phyloP scores from a whole-genome alignment of 2,329 filamentous ascomycete genomes.

The Teratosphaeria pseudoeucalypti region DNA sequence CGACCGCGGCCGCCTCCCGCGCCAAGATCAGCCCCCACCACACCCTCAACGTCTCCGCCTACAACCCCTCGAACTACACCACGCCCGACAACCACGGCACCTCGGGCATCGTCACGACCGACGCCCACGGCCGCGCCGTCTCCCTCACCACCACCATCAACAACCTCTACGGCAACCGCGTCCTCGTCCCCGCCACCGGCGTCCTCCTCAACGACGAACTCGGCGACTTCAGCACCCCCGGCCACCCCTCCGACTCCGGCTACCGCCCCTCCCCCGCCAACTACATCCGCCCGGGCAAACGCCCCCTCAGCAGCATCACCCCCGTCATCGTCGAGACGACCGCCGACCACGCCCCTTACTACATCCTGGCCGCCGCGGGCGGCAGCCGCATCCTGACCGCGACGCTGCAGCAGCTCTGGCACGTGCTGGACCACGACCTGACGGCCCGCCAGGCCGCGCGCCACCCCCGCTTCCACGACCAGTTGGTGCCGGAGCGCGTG shows the following conservation, averaged over 20 bases:
- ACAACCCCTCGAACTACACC: conserved; percentile 59
- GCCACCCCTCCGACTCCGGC: conserved; percentile 67
- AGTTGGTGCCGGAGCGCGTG: conserved; percentile 61
- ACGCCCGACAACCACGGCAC: conserved; percentile 62
- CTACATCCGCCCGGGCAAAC: conserved; percentile 69
- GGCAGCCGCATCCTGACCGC: conserved; percentile 73
- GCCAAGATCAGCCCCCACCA: conserved; percentile 58
- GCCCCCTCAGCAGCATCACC: conserved; percentile 72
- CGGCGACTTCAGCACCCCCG: conserved; percentile 78
- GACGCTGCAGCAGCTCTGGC: conserved; percentile 63
- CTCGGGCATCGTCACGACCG: conserved; percentile 61
- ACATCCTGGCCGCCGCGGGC: conserved; percentile 65
- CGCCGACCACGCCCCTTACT: conserved; percentile 56
- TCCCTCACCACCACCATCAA: conserved; percentile 83
- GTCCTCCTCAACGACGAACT: conserved; percentile 57
- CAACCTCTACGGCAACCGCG: conserved; percentile 66
- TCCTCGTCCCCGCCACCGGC: conserved; percentile 74
- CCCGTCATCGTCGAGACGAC: conserved; percentile 64
- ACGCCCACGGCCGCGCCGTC: conserved; percentile 63
- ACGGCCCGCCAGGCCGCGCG: conserved; percentile 52
- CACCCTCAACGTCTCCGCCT: conserved; percentile 63
- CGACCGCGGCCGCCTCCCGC: conserved; percentile 50
- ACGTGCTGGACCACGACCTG: conserved; percentile 57
- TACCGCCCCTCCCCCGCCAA: conserved; percentile 72
- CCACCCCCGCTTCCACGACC: conserved; percentile 66